Base-by-base conservation (phyloP, 352 stramenopile species). In the Globisporangium perplexum region DNA sequence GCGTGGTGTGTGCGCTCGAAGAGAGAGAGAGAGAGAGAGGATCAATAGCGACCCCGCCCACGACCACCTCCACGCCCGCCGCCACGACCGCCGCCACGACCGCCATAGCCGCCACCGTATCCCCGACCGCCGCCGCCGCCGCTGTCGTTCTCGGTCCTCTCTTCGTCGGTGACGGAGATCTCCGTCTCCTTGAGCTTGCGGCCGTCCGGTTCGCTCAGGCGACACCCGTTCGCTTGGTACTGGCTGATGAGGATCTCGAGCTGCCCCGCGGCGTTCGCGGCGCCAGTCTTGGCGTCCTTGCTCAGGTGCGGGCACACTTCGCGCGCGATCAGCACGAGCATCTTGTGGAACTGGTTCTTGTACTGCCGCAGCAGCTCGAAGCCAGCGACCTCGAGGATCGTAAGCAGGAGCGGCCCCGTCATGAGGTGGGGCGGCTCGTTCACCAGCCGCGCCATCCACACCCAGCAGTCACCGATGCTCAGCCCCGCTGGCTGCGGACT, bases 341-440 rank as follows among this genome's bases (percentile, higher is more conserved):
- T 47, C 50, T 92, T 90, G 65, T 89, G 82, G 56, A 92, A 90
- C 53, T 92, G 78, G 7, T 69, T 71, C 63, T 81, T 85, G 70
- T 89, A 92, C 33, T 65, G 62, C 10, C 67, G 71, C 10, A 73
- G 57, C 15, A 90, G 58, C 60, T 90, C 82, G 57, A 77, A 90
- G 39, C 82, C 75, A 1, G 78, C 77, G 23, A 90, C 76, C 77
- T 92, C 82, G 35, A 92, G 63, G 56, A 92, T 86, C 39, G 79
- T 89, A 33, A 90, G 74, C 43, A 81, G 59, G 7, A 92, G 47
- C 31, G 78, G 65, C 2, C 69, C 82, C 23, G 82, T 89, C 65
- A 92, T 85, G 50, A 89, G 62, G 59, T 90, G 68, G 1, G 72
- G 74, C n/a, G 75, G 59, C 22, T 88, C 79, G 47, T 89, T 90